These are phyloP conservation scores for Lentinula aciculospora DNA, from an alignment of 768 basidiomycete genomes.

Conservation along the genomic window DNA sequence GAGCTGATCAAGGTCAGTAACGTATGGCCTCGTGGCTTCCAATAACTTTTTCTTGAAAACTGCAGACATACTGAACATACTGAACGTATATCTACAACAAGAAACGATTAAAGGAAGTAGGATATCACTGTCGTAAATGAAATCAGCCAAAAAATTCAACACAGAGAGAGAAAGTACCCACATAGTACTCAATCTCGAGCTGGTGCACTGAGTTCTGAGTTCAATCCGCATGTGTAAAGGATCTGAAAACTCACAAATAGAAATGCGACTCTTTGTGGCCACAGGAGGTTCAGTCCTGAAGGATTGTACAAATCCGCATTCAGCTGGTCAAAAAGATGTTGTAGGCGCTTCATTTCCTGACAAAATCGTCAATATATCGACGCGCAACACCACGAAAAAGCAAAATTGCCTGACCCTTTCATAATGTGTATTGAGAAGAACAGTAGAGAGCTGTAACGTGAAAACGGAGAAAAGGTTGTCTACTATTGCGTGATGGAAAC, in stretches of 20 bases:
- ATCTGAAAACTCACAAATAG: slow-evolving; percentile 71
- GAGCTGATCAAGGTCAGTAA: too few species aligned
- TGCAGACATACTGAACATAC: too few species aligned
- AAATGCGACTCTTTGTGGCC: slow-evolving; percentile 82
- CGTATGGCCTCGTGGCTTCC: too few species aligned
- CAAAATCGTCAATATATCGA: background rate
- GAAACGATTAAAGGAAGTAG: too few species aligned
- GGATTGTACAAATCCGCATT: slow-evolving; percentile 81
- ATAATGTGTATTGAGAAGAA: slow-evolving; percentile 73
- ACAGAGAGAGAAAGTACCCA: slow-evolving; percentile 34
- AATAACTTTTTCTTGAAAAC: too few species aligned
- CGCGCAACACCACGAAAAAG: background rate
- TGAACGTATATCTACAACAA: too few species aligned
- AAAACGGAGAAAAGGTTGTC: slow-evolving; percentile 79
- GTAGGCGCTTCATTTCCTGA: slow-evolving; percentile 75
- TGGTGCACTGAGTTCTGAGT: slow-evolving; percentile 20
- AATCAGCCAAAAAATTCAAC: background rate
- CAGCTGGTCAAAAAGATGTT: slow-evolving; percentile 53
- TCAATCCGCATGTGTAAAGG: background rate
- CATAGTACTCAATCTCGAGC: slow-evolving; percentile 96
- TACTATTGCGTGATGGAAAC: slow-evolving; percentile 57
- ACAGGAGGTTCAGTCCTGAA: slow-evolving; percentile 79
- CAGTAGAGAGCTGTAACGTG: slow-evolving; percentile 72
- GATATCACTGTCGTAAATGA: background rate
- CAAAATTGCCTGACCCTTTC: slow-evolving; percentile 51